Evolutionary conservation across 768 basidiomycete genomes (phyloP), one percentile per base, ranked within the genome.

Genomic region (Suillus paluster): DNA sequence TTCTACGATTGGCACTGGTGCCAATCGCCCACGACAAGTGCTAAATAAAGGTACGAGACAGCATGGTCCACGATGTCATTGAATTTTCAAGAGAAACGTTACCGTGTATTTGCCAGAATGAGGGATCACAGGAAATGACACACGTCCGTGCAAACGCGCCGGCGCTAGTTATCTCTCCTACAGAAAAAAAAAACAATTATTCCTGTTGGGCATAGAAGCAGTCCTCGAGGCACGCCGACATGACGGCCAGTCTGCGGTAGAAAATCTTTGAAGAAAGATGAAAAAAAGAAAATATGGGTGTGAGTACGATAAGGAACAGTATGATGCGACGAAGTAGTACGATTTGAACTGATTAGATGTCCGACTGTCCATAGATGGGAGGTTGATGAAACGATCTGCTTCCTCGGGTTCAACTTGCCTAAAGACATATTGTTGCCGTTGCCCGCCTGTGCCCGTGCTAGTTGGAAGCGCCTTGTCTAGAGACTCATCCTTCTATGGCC

Each of bases 401-500:
- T 1, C 21, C 14, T 48, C 8, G 72, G 73, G 53, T 11, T 58
- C 25, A 21, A 62, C 3, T 65, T 73, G 2, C 72, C 71, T 66
- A 12, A 27, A 46, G 4, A 46, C 33, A 38, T 58, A n/a, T 38
- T 21, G 38, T 60, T 64, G 17, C 54, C 54, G 62, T 58, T 25
- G 49, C 34, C n/a, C 33, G 52, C 33, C n/a, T n/a, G n/a, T n/a
- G n/a, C n/a, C n/a, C n/a, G n/a, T n/a, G 52, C 33, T 21, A n/a
- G 6, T n/a, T 53, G n/a, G n/a, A 34, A 50, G 50, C 36, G 9
- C 19, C 30, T 50, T 50, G 27, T 30, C 49, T n/a, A n/a, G 19
- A 11, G 39, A 50, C 63, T 52, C 63, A 63, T 64, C 62, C 72
- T 75, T 73, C 71, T 73, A 73, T 73, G 67, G 72, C 67, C 57